Evolutionary conservation across 768 basidiomycete species (phyloP).

Genomic region (Lentinus tigrinus): DNA sequence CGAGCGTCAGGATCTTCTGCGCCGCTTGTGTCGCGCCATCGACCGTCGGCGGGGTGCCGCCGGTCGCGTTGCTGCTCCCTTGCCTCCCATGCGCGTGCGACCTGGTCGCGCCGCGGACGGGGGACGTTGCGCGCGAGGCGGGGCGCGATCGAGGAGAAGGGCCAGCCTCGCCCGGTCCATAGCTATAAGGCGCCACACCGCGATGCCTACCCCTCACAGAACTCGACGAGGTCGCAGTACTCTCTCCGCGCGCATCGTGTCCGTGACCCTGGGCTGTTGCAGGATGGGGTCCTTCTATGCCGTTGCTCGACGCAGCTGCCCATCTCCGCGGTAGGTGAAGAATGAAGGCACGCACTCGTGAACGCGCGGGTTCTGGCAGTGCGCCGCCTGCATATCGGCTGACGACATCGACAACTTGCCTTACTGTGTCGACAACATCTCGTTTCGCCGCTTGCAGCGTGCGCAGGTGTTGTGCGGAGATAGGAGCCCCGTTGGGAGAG

Average conservation of each 20-base stretch:
- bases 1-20: slow-evolving; percentile 77
- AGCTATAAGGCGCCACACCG: slow-evolving; percentile 26
- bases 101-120: slow-evolving; percentile 14
- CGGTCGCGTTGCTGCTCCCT: slow-evolving; percentile 20
- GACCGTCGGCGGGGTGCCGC: slow-evolving; percentile 35
- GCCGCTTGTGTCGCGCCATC: slow-evolving; percentile 71
- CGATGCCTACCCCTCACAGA: slow-evolving; percentile 8
- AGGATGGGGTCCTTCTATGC: slow-evolving; percentile 8
- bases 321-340: slow-evolving; percentile 80
- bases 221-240: slow-evolving; percentile 19
- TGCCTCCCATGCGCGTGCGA: slow-evolving; percentile 27
- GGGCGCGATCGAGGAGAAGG: slow-evolving; percentile 26
- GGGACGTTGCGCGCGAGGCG: slow-evolving; percentile 31
- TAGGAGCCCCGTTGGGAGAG: slow-evolving; percentile 24
- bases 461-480: slow-evolving; percentile 47
- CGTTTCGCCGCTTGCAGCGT: slow-evolving; percentile 73
- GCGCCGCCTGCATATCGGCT: slow-evolving; percentile 83
- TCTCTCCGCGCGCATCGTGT: slow-evolving; percentile 28
- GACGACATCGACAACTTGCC: slow-evolving; percentile 86
- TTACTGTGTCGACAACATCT: slow-evolving; percentile 86
- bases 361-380: slow-evolving; percentile 79
- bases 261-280: background rate
- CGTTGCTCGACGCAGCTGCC: slow-evolving; percentile 46
- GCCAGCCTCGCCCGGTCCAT: slow-evolving; percentile 28
- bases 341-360: slow-evolving; percentile 73